Evolutionary conservation across 192 early-diverging fungal genomes (phyloP).

Genomic region (Entomortierella parvispora): DNA sequence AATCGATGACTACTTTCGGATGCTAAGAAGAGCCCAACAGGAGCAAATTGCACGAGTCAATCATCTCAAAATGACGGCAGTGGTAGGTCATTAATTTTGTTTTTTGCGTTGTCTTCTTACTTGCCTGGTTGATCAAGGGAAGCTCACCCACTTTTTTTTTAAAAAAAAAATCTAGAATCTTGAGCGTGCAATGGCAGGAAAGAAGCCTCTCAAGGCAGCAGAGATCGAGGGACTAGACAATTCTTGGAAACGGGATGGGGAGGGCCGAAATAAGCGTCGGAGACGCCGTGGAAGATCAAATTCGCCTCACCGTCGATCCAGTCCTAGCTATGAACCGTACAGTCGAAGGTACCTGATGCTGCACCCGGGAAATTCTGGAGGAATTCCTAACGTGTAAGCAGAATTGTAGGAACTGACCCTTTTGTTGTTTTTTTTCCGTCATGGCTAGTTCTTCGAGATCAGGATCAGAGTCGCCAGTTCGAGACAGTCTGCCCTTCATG

Average conservation of each 20-base stretch:
- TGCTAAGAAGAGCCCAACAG: slow-evolving; percentile 18
- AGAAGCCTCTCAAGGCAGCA: slow-evolving; percentile 36
- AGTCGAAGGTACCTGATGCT: slow-evolving; percentile 3
- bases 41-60: slow-evolving; percentile 28
- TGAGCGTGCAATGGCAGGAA: slow-evolving; percentile 31
- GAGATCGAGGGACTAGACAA: slow-evolving; percentile 25
- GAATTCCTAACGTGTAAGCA: too few relatives aligned
- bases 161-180: slow-evolving; percentile 29
- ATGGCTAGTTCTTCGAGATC: slow-evolving; percentile 15
- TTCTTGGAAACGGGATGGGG: background rate
- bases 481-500: slow-evolving; percentile 24
- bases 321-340: slow-evolving; percentile 39
- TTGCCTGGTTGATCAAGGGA: background rate
- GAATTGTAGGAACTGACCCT: background rate
- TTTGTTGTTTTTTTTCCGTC: background rate
- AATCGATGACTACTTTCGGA: slow-evolving; percentile 31
- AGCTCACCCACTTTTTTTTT: background rate
- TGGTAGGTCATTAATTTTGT: slow-evolving; percentile 8
- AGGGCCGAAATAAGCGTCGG: slow-evolving; percentile 3
- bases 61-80: slow-evolving; percentile 38
- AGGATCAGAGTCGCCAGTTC: slow-evolving; percentile 20
- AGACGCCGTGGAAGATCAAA: slow-evolving; percentile 9
- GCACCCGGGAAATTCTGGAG: too few relatives aligned
- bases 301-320: slow-evolving; percentile 19
- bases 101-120: background rate